Evolutionary conservation across 345 rosid genomes (phyloP).

Genomic region (Bruguiera gymnorhiza): DNA sequence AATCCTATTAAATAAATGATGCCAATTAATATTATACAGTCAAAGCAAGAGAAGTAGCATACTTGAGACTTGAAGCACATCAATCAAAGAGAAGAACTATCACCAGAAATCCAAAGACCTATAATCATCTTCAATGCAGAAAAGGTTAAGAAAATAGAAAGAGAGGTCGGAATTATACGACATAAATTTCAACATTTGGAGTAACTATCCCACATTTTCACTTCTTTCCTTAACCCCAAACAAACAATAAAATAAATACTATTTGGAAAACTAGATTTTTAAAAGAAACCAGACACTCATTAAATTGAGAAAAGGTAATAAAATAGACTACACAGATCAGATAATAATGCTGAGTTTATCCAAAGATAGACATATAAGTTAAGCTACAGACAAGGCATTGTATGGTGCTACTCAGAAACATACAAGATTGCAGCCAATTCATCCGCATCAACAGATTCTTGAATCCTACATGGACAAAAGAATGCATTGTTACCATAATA

Average conservation of each 20-base stretch:
- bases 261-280: no score
- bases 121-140: background rate
- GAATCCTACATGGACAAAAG: constrained; percentile 54
- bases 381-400: background rate
- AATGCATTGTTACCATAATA: constrained; percentile 11
- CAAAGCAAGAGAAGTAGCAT: background rate
- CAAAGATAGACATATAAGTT: background rate
- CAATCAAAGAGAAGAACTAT: background rate
- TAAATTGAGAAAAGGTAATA: background rate
- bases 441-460: constrained; percentile 67
- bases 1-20: constrained; percentile 40
- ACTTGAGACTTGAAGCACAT: background rate
- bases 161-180: background rate
- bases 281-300: background rate
- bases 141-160: constrained; percentile 3
- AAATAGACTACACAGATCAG: background rate
- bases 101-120: background rate
- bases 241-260: background rate
- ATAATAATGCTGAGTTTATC: background rate
- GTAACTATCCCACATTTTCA: background rate
- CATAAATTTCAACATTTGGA: background rate
- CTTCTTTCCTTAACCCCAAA: background rate
- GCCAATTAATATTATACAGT: background rate
- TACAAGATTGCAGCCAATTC: constrained; percentile 73
- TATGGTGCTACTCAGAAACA: constrained; percentile 15